Conservation (phyloP, 140 eudicot genomes). For the Ambrosia hybrid region DNA sequence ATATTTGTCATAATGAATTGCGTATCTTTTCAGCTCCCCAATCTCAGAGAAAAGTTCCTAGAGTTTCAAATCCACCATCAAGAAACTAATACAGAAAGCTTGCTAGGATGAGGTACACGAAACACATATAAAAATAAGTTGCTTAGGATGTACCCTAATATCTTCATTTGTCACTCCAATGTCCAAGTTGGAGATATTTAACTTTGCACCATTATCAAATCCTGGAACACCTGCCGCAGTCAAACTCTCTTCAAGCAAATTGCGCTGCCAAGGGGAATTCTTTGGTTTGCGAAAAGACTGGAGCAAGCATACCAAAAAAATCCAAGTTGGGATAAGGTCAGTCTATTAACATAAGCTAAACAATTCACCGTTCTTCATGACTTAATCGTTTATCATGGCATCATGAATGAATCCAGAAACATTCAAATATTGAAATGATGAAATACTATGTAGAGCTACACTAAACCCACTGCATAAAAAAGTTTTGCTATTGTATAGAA, state of each 20-base stretch:
- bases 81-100: constrained; percentile 28
- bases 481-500: constrained; percentile 40
- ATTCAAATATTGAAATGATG: constrained; percentile 32
- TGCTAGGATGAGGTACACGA: constrained; percentile 10
- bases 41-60: constrained; percentile 90
- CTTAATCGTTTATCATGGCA: constrained; percentile 41
- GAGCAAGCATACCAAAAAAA: constrained; percentile 53
- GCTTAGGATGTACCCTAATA: constrained; percentile 76
- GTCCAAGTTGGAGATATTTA: constrained; percentile 76
- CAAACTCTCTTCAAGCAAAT: constrained; percentile 78
- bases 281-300: constrained; percentile 84
- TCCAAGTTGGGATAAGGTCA: constrained; percentile 57
- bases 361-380: constrained; percentile 47
- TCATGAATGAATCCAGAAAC: constrained; percentile 36
- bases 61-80: constrained; percentile 36
- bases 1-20: constrained; percentile 76
- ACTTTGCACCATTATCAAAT: constrained; percentile 65
- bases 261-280: constrained; percentile 74
- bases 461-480: constrained; percentile 44
- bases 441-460: constrained; percentile 33
- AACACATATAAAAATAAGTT: constrained; percentile 20
- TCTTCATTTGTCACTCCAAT: constrained; percentile 81
- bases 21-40: constrained; percentile 89
- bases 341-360: constrained; percentile 47
- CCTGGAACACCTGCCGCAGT: constrained; percentile 79